Conservation (phyloP, 73 alveolate species). For the Stentor coeruleus region DNA sequence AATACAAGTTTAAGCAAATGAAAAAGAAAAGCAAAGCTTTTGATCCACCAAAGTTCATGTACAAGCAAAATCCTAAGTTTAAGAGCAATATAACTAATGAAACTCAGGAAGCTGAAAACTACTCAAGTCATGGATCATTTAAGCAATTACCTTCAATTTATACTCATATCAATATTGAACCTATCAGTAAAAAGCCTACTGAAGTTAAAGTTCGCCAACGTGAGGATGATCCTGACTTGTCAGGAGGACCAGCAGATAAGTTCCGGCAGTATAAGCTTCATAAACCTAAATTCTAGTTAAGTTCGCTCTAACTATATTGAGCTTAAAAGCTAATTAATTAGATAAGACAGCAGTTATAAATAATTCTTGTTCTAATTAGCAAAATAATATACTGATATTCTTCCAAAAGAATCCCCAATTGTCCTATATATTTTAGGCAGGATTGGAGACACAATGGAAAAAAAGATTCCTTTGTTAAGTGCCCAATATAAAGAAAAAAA, state of each 20-base stretch:
- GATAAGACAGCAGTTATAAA: no score
- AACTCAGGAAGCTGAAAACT: background rate
- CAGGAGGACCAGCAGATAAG: background rate
- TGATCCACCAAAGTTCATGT: background rate
- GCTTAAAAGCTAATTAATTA: no score
- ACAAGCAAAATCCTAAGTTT: background rate
- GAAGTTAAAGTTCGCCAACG: background rate
- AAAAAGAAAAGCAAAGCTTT: background rate
- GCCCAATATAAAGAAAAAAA: no score
- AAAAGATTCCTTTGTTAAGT: no score
- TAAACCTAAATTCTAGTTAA: no score
- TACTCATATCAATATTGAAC: background rate
- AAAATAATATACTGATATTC: no score
- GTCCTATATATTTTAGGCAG: no score
- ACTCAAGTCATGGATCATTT: background rate
- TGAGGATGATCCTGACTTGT: background rate
- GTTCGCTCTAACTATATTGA: no score
- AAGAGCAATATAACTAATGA: no score
- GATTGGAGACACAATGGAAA: no score
- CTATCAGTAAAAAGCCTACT: constrained; percentile 1
- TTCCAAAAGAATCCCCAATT: no score
- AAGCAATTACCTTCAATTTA: background rate
- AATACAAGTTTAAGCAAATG: background rate
- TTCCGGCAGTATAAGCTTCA: background rate
- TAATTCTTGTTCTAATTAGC: no score